Evolutionary conservation across 768 basidiomycete species (phyloP).

Genomic region (Dacryopinax primogenitus): DNA sequence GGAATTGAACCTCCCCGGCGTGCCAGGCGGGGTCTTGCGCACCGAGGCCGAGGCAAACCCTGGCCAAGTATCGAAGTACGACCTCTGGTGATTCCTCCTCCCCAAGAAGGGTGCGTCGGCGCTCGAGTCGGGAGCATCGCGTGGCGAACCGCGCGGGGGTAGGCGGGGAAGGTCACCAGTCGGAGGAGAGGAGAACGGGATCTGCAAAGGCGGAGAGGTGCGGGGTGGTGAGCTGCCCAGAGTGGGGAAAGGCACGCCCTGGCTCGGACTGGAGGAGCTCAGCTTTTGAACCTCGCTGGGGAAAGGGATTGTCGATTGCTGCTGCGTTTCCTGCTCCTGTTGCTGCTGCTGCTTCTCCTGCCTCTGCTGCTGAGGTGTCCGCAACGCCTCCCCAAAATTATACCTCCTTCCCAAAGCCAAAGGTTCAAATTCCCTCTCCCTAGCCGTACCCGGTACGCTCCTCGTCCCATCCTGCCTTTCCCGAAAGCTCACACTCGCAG

Average conservation of each 20-base stretch:
- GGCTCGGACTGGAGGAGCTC: slow-evolving; percentile 1
- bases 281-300: not conserved
- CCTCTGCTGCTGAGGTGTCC: no score
- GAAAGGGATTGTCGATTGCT: slow-evolving; percentile 5
- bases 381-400: not conserved
- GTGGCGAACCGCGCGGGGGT: not conserved
- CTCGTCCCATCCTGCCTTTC: no score
- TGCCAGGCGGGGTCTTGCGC: slow-evolving; percentile 5
- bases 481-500: no score
- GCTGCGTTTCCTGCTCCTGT: not conserved
- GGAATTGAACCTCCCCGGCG: slow-evolving; percentile 1
- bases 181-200: not conserved
- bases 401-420: not conserved
- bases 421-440: no score
- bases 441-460: no score
- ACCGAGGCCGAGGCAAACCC: not conserved
- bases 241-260: not conserved
- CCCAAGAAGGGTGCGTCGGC: not conserved
- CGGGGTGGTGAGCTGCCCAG: not conserved
- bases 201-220: not conserved
- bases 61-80: slow-evolving; percentile 6
- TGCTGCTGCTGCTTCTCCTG: no score
- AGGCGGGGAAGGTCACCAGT: not conserved
- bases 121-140: not conserved
- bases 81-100: not conserved